Percentiles rank a stretch among this genome's conserved stretches.
Evolutionary conservation across 1,284 basidiomycete genomes (phyloP).

Genomic region (Trichosporon sp.): DNA sequence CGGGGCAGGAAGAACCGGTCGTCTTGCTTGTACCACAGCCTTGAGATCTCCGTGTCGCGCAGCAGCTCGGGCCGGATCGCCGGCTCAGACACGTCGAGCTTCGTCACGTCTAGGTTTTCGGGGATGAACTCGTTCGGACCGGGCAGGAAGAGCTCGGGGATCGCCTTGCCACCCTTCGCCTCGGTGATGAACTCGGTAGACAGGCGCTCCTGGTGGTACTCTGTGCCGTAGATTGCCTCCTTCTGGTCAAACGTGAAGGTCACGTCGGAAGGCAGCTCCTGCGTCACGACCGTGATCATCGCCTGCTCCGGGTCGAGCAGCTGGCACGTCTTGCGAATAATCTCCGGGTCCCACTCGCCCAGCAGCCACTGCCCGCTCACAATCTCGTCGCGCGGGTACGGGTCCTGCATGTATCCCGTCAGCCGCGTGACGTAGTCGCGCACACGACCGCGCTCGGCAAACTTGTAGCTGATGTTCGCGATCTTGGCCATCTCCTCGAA

Average conservation of each 20-base stretch:
- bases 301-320: constrained; percentile 59
- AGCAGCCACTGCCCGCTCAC: constrained; percentile 68
- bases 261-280: constrained; percentile 57
- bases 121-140: constrained; percentile 85
- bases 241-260: constrained; percentile 62
- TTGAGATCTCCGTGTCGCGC: constrained; percentile 62
- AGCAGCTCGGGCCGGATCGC: constrained; percentile 68
- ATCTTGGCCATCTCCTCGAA: constrained; percentile 76
- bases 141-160: constrained; percentile 67
- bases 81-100: constrained; percentile 61
- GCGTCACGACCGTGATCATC: constrained; percentile 43
- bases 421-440: constrained; percentile 76
- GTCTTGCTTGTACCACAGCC: constrained; percentile 93
- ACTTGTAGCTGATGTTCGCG: constrained; percentile 73
- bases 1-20: constrained; percentile 92
- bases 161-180: constrained; percentile 60
- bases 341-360: constrained; percentile 68
- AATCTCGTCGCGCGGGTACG: constrained; percentile 68
- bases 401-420: constrained; percentile 62
- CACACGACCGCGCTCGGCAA: constrained; percentile 75
- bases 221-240: constrained; percentile 77
- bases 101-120: constrained; percentile 74
- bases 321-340: constrained; percentile 59
- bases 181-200: constrained; percentile 60
- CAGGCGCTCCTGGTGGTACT: constrained; percentile 66